Conservation (phyloP, 164 flowering plant species). For the Chloranthus sessilifolius region DNA sequence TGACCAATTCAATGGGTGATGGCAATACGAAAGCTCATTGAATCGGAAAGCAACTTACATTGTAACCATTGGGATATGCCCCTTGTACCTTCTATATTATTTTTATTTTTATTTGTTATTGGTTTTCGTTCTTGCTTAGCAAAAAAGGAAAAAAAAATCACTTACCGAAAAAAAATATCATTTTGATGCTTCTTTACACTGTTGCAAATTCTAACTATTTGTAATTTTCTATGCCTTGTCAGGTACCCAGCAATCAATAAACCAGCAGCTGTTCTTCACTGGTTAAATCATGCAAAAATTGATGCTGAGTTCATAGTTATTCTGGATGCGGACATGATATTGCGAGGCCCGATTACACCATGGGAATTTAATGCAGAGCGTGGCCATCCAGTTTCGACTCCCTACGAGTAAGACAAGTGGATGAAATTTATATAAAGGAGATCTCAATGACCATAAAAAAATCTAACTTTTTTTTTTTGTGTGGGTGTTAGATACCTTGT, state of each 20-base stretch:
- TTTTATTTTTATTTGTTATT: neutral
- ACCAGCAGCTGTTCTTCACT: constrained; percentile 94
- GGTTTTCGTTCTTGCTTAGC: no score
- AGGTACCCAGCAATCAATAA: constrained; percentile 99
- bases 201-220: no score
- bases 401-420: constrained; percentile 69
- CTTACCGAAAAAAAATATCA: no score
- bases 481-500: constrained; percentile 71
- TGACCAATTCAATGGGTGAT: no score
- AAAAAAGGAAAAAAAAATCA: no score
- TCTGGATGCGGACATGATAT: constrained; percentile 95
- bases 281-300: constrained; percentile 82
- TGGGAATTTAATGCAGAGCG: constrained; percentile 94
- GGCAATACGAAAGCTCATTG: no score
- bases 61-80: no score
- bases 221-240: constrained; percentile 12
- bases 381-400: constrained; percentile 92
- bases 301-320: constrained; percentile 95
- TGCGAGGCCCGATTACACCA: constrained; percentile 92
- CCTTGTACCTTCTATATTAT: neutral
- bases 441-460: neutral
- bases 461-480: neutral
- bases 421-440: neutral
- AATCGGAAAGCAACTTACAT: no score
- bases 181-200: no score